Base-by-base conservation (phyloP, 140 eudicot genomes). In the Senecio squalidus region DNA sequence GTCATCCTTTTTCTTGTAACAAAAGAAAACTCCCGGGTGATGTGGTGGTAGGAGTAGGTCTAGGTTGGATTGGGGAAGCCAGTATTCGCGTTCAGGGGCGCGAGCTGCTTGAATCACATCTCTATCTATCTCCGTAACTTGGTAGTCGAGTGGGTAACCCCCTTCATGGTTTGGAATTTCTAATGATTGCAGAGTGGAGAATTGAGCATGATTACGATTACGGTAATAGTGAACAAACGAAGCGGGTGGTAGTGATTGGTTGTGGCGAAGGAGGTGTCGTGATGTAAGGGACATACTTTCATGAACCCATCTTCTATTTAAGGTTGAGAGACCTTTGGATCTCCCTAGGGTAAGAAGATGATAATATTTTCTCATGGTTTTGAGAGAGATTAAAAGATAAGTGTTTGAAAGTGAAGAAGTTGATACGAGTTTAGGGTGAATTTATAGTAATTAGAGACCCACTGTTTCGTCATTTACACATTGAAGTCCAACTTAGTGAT, bases 41-140 rank as follows among this genome's bases (percentile, higher is more conserved):
- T 60, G 62, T 0, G 81, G 85, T 0, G 92, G 91, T 21, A 82
- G 73, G 23, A 86, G 84, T 3, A 79, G 18, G 57, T 86, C 95
- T 2, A 82, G 78, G 64, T 86, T 86, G n/a, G 95, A 74, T 58
- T 57, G 24, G 5, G 82, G 67, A 15, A 80, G 63, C 78, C 78
- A 55, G 55, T 74, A 68, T 8, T 69, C 75, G 55, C 63, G 25
- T 0, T 58, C 71, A 22, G 72, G 45, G 18, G 41, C 68, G 16
- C 72, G 58, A 6, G 60, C 34, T 15, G 82, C 82, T 0, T 20
- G 17, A 57, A 68, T 45, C 43, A 83, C 69, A 23, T 70, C 79
- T 10, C 23, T 79, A 15, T 18, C 67, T 67, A 45, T 66, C 47
- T 66, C 53, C 0, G 50, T 55, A 59, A 83, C 83, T 43, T 45